These are phyloP conservation scores for Trichopus zeylanicus DNA, from an alignment of 116 monocot species.

Conservation along the genomic window DNA sequence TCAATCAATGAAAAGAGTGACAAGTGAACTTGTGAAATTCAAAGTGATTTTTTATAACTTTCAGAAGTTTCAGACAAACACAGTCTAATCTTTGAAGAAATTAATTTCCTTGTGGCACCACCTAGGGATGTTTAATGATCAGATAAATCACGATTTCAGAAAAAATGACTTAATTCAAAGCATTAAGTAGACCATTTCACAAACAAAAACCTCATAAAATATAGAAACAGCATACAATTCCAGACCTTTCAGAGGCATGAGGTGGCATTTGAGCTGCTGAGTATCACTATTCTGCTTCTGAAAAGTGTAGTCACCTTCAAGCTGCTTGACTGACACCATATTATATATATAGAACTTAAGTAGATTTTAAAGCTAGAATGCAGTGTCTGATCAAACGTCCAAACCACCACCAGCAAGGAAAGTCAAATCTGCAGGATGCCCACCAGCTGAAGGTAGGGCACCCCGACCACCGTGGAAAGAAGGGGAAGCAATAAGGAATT, in stretches of 20 bases:
- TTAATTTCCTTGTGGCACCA: too few relatives aligned
- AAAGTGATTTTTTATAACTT: too few relatives aligned
- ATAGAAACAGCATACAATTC: too few relatives aligned
- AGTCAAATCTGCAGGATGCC: constrained; percentile 84
- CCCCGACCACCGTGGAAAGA: constrained; percentile 90
- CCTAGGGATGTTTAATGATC: too few relatives aligned
- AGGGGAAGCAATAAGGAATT: constrained; percentile 77
- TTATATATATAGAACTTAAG: neutral
- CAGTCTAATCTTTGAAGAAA: too few relatives aligned
- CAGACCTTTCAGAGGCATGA: constrained; percentile 24
- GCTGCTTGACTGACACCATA: constrained; percentile 36
- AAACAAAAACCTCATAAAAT: too few relatives aligned
- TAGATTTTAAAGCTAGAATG: neutral
- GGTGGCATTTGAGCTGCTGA: constrained; percentile 21
- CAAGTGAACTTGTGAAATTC: too few relatives aligned
- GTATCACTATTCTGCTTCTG: constrained; percentile 20
- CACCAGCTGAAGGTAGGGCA: constrained; percentile 86
- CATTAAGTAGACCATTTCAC: too few relatives aligned
- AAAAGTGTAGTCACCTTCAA: constrained; percentile 30
- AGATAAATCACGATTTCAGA: too few relatives aligned
- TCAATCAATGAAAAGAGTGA: too few relatives aligned
- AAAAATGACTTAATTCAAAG: neutral
- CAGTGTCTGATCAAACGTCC: constrained; percentile 22
- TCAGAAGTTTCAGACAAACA: too few relatives aligned
- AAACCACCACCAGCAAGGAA: constrained; percentile 71